Base-by-base conservation (phyloP, 257 asterid species). In the Lycium barbarum region DNA sequence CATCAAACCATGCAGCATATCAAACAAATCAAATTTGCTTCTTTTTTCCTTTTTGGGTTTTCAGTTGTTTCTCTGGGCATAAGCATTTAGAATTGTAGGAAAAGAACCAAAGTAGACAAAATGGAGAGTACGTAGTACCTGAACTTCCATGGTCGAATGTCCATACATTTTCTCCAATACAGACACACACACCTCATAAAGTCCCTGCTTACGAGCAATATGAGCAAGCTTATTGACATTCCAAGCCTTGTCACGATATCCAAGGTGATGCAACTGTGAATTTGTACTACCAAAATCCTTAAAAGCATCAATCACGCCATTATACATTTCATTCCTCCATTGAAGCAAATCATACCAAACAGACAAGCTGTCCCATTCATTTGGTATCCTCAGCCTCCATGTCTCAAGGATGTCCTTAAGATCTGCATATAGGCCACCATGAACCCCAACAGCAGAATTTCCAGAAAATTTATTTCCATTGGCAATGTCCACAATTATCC, bases 231-330 rank as follows among this genome's bases (percentile, higher is more conserved):
- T 97, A 92, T 97, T 97, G 85, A 97, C 99, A 87, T 93, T 97
- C 99, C 99, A 97, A 70, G 99, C 99, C 90, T 97, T 97, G 91
- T 97, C 99, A 58, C 99, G 99, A 88, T 91, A 97, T 85, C 99
- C 99, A 86, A 97, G 97, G 91, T 93, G 98, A 88, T 95, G 98
- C 89, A 97, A 90, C 85, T 92, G 95, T 84, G 98, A 90, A 90
- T 95, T 97, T 58, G 98, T 94, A 76, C 86, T 90, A 80, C 92
- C 93, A 38, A 93, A 89, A 87, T 95, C 99, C 92, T 97, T 97
- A 65, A 97, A 97, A 51, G 98, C 98, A 70, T 97, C 99, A 89
- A 95, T 95, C 76, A 94, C 99, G 66, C 92, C 92, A 91, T 95
- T 97, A 89, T 97, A 97, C 90, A 97, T 93, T 87, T 97, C 99